Base-by-base conservation (phyloP, 768 basidiomycete species). In the Tulasnella sp. region DNA sequence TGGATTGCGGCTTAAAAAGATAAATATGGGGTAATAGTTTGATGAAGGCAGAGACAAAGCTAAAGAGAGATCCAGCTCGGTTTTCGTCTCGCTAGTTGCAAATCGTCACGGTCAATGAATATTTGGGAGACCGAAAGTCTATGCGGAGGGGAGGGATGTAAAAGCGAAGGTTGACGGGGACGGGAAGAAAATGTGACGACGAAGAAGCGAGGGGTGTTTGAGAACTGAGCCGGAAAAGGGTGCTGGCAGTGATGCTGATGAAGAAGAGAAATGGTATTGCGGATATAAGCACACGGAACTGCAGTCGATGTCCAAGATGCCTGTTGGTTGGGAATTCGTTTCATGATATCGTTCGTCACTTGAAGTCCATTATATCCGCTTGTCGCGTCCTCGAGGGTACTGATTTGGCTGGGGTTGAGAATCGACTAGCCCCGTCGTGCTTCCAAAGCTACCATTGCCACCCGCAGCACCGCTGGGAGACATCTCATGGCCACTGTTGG, bases 401-500 rank as follows among this genome's bases (percentile, higher is more conserved):
- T 34, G 29, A 12, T 64, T n/a, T 17, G 25, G 58, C 12, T 64
- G 58, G 15, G 58, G 22, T 64, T 64, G 49, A 15, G 29, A 36
- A 15, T 38, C 73, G 17, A 52, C 73, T 54, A 72, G 40, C 7
- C 72, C 72, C 11, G 40, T 72, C 39, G 72, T 52, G 72, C 72
- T 72, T 45, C 49, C 72, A 36, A 49, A 72, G 49, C 29, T 72
- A 39, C 17, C 54, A 58, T 58, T 58, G 54, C 54, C 54, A 22
- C 19, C 15, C 19, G 31, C 71, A 22, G 37, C 31, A 6, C 73
- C 73, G 36, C 54, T 36, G 11, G 34, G 73, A 14, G 73, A 31
- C 1, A 74, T 17, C 38, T 49, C 73, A 15, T 74, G 73, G 14
- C 73, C 73, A 34, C 73, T 74, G 73, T 74, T 74, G 49, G 73